Evolutionary conservation across 2,329 filamentous ascomycete genomes (phyloP), one percentile per base, ranked within the genome.

Genomic region (Fusarium floridanum): DNA sequence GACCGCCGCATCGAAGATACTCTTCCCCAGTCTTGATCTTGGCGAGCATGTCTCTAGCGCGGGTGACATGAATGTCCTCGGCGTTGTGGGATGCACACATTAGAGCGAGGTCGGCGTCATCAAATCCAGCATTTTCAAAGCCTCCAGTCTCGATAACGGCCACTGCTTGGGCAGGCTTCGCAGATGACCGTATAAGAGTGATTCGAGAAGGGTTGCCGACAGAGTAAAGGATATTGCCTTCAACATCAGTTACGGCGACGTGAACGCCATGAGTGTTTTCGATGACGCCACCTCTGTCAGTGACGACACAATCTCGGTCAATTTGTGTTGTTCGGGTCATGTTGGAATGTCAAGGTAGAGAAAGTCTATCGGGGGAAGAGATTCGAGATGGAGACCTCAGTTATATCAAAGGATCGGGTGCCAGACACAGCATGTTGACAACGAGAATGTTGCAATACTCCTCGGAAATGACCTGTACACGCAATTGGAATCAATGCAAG

Each of bases 81-180:
- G 83, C 83, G 70, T 73, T 87, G 68, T 88, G 85, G 0, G 86
- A 88, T 4, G 85, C 85, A 66, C 86, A 87, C 80, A 86, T 84
- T 2, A 88, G 76, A 1, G 85, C 86, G 2, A 88, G 69, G 37
- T 88, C 86, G 4, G 77, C 81, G 2, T 83, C 80, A 20, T 84
- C 78, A 27, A 87, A 82, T 1, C 74, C 74, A 61, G 79, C 84
- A 10, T 76, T 66, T 2, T 85, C 81, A 24, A 83, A 76, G 1
- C 76, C 82, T 0, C 84, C 84, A 0, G 84, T 86, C 64, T 86
- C 83, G 0, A 86, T 68, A 6, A 87, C 80, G 6, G 85, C 84
- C 6, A 87, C 79, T 1, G 85, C 83, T 72, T 87, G 85, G 0
- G 81, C 81, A 1, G 85, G 85, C 63, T 88, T 88, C n/a, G 83